phyloP scores from a whole-genome alignment of 2,329 filamentous ascomycete species.

The Microsporum canis region DNA sequence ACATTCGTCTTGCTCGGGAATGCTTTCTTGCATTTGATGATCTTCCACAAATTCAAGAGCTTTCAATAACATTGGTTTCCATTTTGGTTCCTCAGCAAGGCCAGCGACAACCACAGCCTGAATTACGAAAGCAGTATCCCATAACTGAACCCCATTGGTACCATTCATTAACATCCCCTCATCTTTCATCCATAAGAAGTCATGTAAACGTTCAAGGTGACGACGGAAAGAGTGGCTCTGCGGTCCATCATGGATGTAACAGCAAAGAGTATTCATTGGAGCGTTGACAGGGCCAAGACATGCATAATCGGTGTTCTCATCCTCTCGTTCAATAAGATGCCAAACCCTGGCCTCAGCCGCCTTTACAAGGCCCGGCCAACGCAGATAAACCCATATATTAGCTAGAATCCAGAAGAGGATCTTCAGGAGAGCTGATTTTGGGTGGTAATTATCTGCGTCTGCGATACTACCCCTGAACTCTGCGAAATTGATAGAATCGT shows the following conservation, averaged over 20 bases:
- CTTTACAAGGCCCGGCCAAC: slow-evolving; percentile 53
- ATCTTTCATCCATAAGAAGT: slow-evolving; percentile 82
- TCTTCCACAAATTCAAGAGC: slow-evolving; percentile 77
- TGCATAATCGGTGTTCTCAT: slow-evolving; percentile 81
- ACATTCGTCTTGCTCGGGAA: slow-evolving; percentile 61
- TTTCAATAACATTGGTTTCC: slow-evolving; percentile 70
- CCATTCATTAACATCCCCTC: slow-evolving; percentile 93
- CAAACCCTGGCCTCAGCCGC: slow-evolving; percentile 71
- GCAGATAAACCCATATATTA: slow-evolving; percentile 69
- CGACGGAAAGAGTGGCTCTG: slow-evolving; percentile 58
- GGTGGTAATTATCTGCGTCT: slow-evolving; percentile 76
- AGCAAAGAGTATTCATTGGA: slow-evolving; percentile 78
- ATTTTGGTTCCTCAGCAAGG: slow-evolving; percentile 63
- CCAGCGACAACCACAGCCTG: slow-evolving; percentile 71
- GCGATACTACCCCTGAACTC: slow-evolving; percentile 73
- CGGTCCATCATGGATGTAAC: slow-evolving; percentile 74
- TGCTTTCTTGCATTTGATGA: slow-evolving; percentile 82
- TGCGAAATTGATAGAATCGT: slow-evolving; percentile 65
- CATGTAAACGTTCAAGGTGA: slow-evolving; percentile 69
- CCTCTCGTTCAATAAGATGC: slow-evolving; percentile 77
- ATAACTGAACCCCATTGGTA: slow-evolving; percentile 94
- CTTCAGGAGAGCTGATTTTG: slow-evolving; percentile 76
- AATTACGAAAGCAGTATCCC: slow-evolving; percentile 88
- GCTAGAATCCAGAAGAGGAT: slow-evolving; percentile 65
- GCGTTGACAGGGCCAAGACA: slow-evolving; percentile 80